Base-by-base conservation (phyloP, 371 early-diverging fungal species). In the Fennellomyces sp. region DNA sequence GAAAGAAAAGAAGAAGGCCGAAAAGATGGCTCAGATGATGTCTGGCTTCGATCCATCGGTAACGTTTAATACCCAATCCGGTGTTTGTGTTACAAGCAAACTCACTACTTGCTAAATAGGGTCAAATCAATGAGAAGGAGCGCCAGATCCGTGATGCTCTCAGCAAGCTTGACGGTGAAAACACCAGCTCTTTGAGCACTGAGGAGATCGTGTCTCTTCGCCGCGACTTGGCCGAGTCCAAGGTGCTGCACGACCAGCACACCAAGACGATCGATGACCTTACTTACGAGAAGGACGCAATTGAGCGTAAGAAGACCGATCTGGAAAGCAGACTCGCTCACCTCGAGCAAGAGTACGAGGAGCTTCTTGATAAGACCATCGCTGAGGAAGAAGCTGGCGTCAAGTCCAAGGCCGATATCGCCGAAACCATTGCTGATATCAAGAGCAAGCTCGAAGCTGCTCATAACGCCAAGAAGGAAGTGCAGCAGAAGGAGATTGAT, bases 291-390 rank as follows among this genome's bases (percentile, higher is more conserved):
- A 91, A 90, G 52, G 87, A 86, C 10, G 47, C 64, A 3, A 73
- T 93, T 54, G 77, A 80, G 29, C 65, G 74, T 56, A 88, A 88
- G 74, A 83, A 86, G 45, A 76, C 81, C 31, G 94, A 94, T n/a
- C 68, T 91, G 28, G 95, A 96, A 65, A 62, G 73, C 57, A 85
- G 88, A 47, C 82, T 92, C 25, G 81, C 84, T 31, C 72, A 81
- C 8, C 77, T 96, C 27, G 92, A 95, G 69, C 66, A 83, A 29
- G 97, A 97, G 71, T 97, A 95, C 69, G 94, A 94, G 63, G 95
- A 96, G 70, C 75, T 96, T 60, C 66, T 97, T n/a, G 95, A 96
- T 65, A 91, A 92, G 79, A 92, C 96, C 5, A 95, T 97, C 60
- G 89, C 89, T 11, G 95, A 94, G 42, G 96, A 96, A 67, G 94